Conservation (phyloP, 2,329 filamentous ascomycete genomes). For the Gnomoniopsis sp. region DNA sequence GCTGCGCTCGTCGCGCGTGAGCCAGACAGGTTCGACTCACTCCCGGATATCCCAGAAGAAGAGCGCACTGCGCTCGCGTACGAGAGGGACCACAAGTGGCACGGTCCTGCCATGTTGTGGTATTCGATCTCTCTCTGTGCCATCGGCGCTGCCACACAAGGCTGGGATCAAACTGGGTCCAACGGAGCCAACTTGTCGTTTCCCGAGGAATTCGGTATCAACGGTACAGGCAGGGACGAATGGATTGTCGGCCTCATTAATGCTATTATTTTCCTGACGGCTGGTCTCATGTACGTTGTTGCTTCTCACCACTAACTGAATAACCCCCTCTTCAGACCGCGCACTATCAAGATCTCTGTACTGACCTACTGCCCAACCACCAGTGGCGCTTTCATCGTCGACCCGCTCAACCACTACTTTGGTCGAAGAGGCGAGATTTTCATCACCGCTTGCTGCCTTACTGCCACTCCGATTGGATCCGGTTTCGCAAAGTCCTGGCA, state of each 20-base stretch:
- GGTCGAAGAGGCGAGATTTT: constrained; percentile 64
- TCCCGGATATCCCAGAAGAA: constrained; percentile 39
- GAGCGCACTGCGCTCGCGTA: constrained; percentile 59
- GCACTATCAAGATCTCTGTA: not conserved
- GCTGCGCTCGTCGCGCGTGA: constrained; percentile 74
- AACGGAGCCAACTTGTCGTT: constrained; percentile 57
- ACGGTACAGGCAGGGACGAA: constrained; percentile 27
- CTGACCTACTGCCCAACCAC: not conserved
- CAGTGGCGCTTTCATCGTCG: constrained; percentile 44
- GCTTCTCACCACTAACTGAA: constrained; percentile 27
- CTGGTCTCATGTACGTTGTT: constrained; percentile 58
- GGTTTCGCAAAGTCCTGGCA: constrained; percentile 70
- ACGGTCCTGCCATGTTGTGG: constrained; percentile 58
- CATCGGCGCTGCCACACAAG: constrained; percentile 52
- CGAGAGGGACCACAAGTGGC: constrained; percentile 67
- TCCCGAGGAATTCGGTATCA: constrained; percentile 50
- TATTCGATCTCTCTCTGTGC: constrained; percentile 58
- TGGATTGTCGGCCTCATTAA: constrained; percentile 66
- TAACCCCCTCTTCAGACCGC: not conserved
- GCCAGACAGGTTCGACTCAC: constrained; percentile 57
- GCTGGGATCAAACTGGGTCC: constrained; percentile 36
- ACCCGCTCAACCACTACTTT: constrained; percentile 45
- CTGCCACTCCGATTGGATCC: constrained; percentile 67
- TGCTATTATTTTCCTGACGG: constrained; percentile 44
- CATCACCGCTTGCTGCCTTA: constrained; percentile 68